Evolutionary conservation across 2,329 filamentous ascomycete species (phyloP).

Genomic region (Pestalotiopsis sp.): DNA sequence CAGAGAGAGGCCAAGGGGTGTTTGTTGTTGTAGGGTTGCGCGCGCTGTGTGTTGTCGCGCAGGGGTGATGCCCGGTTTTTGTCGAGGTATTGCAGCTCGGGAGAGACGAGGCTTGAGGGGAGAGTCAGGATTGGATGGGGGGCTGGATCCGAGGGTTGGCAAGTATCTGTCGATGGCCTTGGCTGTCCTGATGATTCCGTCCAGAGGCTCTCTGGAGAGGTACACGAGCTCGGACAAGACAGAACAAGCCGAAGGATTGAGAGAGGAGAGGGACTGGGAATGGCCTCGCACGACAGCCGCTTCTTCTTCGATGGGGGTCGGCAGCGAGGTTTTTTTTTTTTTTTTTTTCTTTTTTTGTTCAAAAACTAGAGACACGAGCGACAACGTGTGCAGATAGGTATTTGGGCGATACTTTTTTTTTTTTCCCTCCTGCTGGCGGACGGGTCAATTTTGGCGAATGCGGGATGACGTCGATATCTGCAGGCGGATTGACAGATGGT

Average conservation of each 20-base stretch:
- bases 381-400: neutral
- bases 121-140: neutral
- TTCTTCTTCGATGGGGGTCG: too few species aligned
- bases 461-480: neutral
- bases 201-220: too few species aligned
- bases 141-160: neutral
- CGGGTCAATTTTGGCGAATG: neutral
- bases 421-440: neutral
- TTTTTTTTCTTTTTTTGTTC: too few species aligned
- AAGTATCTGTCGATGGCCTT: neutral
- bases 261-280: too few species aligned
- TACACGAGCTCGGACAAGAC: too few species aligned
- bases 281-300: too few species aligned
- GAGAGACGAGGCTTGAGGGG: neutral
- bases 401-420: neutral
- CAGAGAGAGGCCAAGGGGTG: neutral
- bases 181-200: neutral
- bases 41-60: neutral
- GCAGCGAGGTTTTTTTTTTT: too few species aligned
- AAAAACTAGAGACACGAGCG: too few species aligned
- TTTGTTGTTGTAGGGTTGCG: neutral
- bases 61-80: slow-evolving; percentile 15
- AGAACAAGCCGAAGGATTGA: too few species aligned
- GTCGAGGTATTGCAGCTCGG: neutral
- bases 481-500: neutral